phyloP scores from a whole-genome alignment of 2,329 filamentous ascomycete species.

The Cladophialophora exuberans region DNA sequence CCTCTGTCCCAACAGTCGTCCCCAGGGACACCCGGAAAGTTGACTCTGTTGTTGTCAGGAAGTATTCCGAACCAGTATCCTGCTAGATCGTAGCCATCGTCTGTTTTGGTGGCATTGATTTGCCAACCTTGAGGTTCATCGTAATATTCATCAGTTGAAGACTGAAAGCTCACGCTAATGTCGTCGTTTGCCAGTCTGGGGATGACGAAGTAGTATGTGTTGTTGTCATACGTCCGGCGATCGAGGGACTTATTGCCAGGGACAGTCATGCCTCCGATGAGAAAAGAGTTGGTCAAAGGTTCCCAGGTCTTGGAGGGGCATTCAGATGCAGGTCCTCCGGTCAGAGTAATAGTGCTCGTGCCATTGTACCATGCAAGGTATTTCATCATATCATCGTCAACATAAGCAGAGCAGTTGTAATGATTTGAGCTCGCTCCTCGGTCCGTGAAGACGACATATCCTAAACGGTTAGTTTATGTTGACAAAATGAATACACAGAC shows the following conservation, averaged over 20 bases:
- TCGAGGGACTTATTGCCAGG: conserved; percentile 5
- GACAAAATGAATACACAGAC: background rate
- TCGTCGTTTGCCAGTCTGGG: conserved; percentile 1
- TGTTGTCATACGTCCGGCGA: conserved; percentile 12
- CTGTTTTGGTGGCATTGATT: conserved; percentile 4
- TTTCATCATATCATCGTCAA: conserved; percentile 5
- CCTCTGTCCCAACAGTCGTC: conserved; percentile 9
- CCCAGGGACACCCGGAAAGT: conserved; percentile 3
- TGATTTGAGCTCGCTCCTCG: conserved; percentile 3
- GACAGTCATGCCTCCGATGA: conserved; percentile 17
- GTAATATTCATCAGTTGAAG: conserved; percentile 7
- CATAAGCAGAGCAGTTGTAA: conserved; percentile 8
- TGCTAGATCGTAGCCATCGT: conserved; percentile 13
- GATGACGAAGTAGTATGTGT: conserved; percentile 10
- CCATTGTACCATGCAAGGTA: conserved; percentile 20
- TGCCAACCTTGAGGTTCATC: conserved; percentile 9
- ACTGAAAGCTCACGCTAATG: conserved; percentile 9
- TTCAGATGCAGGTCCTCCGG: background rate
- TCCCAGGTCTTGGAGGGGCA: conserved; percentile 10
- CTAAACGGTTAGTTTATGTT: background rate
- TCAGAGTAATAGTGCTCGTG: conserved; percentile 6
- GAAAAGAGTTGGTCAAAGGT: conserved; percentile 7
- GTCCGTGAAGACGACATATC: conserved; percentile 6
- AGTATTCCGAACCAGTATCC: conserved; percentile 4
- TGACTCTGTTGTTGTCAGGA: conserved; percentile 11